Evolutionary conservation across 2,329 filamentous ascomycete species (phyloP).

Genomic region (Botryotinia globosa): DNA sequence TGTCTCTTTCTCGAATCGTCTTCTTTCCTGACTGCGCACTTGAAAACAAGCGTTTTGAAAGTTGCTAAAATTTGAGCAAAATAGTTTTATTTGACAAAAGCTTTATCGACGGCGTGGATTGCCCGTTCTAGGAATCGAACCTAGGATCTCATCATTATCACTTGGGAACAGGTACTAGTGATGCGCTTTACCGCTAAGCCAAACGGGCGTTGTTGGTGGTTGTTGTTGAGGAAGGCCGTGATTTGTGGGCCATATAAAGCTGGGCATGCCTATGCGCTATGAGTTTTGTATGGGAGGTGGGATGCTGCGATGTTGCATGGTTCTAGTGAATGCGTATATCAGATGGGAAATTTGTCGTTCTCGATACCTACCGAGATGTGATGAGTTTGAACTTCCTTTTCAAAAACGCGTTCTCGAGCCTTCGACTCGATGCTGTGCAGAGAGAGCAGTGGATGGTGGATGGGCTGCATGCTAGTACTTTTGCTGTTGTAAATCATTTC

Average conservation of each 20-base stretch:
- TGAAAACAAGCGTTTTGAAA: background rate
- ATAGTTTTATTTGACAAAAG: background rate
- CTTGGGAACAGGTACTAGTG: background rate
- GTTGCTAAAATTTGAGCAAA: background rate
- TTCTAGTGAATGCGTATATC: background rate
- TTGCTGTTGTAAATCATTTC: background rate
- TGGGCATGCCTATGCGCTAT: background rate
- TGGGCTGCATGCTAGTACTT: background rate
- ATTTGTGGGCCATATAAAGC: no score
- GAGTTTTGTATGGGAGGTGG: background rate
- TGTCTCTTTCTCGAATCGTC: no score
- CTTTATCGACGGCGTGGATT: fast-evolving
- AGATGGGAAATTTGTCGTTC: background rate
- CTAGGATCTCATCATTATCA: slow-evolving; percentile 13
- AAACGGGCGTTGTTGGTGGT: background rate
- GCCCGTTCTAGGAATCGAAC: slow-evolving; percentile 19
- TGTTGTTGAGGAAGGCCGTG: no score
- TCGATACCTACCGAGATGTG: background rate
- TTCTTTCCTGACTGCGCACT: background rate
- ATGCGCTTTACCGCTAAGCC: slow-evolving; percentile 20
- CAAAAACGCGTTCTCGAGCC: background rate
- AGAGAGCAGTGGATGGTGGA: background rate
- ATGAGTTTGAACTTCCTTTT: background rate
- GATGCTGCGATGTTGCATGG: background rate
- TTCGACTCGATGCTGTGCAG: background rate